Conservation (phyloP, 106 monocot genomes). For the Narthecium ossifragum region DNA sequence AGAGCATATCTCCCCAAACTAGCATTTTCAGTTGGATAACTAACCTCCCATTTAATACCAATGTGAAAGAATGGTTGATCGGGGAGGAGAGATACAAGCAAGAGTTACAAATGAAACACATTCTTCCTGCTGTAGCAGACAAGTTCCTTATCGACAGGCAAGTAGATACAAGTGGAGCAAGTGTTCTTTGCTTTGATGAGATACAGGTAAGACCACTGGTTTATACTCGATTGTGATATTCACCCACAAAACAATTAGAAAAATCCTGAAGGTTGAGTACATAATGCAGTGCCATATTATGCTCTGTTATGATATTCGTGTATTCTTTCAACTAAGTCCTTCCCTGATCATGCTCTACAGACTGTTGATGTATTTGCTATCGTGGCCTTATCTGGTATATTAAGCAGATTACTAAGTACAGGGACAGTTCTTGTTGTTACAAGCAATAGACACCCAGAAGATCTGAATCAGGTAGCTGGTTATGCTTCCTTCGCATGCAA, state of each 20-base stretch:
- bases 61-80: constrained; percentile 91
- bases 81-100: constrained; percentile 92
- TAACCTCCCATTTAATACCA: constrained; percentile 69
- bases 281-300: too few species aligned
- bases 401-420: constrained; percentile 82
- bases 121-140: constrained; percentile 85
- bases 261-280: too few species aligned
- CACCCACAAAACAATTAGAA: too few species aligned
- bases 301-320: too few species aligned
- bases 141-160: constrained; percentile 84
- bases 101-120: constrained; percentile 61
- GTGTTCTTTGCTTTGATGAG: constrained; percentile 95
- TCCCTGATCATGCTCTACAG: constrained; percentile 56
- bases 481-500: neutral
- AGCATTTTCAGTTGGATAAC: constrained; percentile 61
- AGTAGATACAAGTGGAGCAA: constrained; percentile 57
- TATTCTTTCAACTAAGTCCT: too few species aligned
- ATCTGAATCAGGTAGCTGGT: constrained; percentile 77
- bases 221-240: too few species aligned
- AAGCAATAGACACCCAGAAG: constrained; percentile 90
- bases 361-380: constrained; percentile 99
- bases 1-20: constrained; percentile 30
- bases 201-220: constrained; percentile 68
- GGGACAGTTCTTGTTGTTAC: constrained; percentile 92
- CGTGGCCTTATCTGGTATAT: constrained; percentile 92